Conservation (phyloP, 75 land plant genomes). For the Cryptomeria japonica region DNA sequence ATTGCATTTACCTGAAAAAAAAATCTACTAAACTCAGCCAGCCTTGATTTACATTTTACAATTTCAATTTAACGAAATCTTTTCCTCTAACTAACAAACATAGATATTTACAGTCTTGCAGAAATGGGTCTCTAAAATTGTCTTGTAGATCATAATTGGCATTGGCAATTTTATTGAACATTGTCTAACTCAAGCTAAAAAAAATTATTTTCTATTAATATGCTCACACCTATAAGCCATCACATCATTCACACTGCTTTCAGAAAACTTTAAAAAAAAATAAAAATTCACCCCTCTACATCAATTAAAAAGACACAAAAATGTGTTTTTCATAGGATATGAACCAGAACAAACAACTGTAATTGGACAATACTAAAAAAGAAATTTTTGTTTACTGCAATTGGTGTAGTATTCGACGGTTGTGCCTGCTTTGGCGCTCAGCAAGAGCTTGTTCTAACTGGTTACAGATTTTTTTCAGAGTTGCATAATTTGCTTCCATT, state of each 20-base stretch:
- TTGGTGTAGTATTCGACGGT: constrained; percentile 24
- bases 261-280: background rate
- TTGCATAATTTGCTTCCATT: constrained; percentile 31
- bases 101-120: background rate
- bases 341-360: background rate
- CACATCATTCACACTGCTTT: background rate
- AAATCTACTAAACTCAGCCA: background rate
- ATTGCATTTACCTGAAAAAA: background rate
- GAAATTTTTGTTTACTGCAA: background rate
- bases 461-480: constrained; percentile 30
- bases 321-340: background rate
- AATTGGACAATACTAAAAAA: background rate
- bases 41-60: background rate
- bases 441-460: constrained; percentile 38
- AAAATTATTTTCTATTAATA: background rate
- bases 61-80: background rate
- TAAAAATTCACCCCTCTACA: background rate
- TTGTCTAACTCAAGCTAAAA: background rate
- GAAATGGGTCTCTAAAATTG: background rate
- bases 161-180: background rate
- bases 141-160: background rate
- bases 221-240: background rate
- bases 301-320: background rate
- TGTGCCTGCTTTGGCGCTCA: constrained; percentile 30
- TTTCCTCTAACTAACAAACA: background rate